phyloP scores from a whole-genome alignment of 805 yeast species.

The Teunomyces panamensis region DNA sequence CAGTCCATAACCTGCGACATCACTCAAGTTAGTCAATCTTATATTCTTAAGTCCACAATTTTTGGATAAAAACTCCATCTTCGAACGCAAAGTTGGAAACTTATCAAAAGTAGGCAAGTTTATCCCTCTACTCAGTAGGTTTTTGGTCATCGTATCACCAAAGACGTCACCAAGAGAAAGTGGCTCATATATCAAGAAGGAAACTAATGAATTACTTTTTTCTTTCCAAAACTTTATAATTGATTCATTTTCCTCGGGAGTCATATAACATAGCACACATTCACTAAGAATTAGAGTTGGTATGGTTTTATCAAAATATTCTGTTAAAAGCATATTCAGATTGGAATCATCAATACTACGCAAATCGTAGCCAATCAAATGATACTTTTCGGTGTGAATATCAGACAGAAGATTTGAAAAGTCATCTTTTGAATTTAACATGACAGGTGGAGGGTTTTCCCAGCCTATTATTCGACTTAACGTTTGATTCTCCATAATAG shows the following conservation, averaged over 20 bases:
- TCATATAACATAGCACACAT: slow-evolving; percentile 72
- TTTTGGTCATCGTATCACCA: slow-evolving; percentile 66
- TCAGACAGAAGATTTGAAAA: slow-evolving; percentile 24
- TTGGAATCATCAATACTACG: slow-evolving; percentile 26
- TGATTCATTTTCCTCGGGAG: slow-evolving; percentile 45
- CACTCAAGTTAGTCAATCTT: slow-evolving; percentile 46
- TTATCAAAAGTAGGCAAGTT: slow-evolving; percentile 54
- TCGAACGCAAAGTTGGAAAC: slow-evolving; percentile 43
- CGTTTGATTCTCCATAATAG: slow-evolving; percentile 34
- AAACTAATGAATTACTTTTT: slow-evolving; percentile 15
- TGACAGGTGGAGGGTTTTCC: slow-evolving; percentile 7
- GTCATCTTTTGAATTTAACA: slow-evolving; percentile 15
- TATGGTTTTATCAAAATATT: slow-evolving; percentile 24
- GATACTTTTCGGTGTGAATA: slow-evolving; percentile 43
- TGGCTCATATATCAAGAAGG: slow-evolving; percentile 65
- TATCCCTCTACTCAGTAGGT: slow-evolving; percentile 60
- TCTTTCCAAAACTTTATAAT: slow-evolving; percentile 44
- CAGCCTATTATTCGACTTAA: slow-evolving; percentile 25
- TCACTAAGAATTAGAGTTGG: slow-evolving; percentile 71
- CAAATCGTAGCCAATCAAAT: slow-evolving; percentile 55
- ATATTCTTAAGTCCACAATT: slow-evolving; percentile 26
- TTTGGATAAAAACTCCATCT: slow-evolving; percentile 20
- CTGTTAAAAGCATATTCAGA: slow-evolving; percentile 7
- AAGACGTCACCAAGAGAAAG: slow-evolving; percentile 60
- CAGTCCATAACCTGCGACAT: slow-evolving; percentile 34